phyloP scores from a whole-genome alignment of 257 asterid genomes.

The Catharanthus roseus region DNA sequence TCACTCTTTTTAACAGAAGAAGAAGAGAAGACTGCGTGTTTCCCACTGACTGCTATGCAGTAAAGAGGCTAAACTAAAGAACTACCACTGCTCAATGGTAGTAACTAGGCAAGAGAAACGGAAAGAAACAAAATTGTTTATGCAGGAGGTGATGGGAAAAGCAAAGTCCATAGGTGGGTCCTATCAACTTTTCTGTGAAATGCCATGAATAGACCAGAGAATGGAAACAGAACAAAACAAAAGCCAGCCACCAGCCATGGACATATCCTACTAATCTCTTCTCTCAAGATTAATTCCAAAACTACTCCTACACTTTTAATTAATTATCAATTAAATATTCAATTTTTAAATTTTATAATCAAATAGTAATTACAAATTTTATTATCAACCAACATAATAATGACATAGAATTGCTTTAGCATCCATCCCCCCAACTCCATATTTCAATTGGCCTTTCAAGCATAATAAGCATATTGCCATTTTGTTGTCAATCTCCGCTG shows the following conservation, averaged over 20 bases:
- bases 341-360: too few species aligned
- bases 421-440: constrained; percentile 22
- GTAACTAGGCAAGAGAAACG: background rate
- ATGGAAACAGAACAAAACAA: background rate
- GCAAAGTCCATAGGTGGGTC: constrained; percentile 17
- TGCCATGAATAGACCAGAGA: constrained; percentile 3
- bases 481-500: background rate
- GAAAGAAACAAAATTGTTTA: too few species aligned
- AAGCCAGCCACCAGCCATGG: background rate
- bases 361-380: too few species aligned
- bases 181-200: constrained; percentile 9
- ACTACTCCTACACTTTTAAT: too few species aligned
- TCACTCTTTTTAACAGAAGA: constrained; percentile 1
- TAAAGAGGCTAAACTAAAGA: background rate
- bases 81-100: background rate
- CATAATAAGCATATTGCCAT: background rate
- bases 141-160: constrained; percentile 12
- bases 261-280: constrained; percentile 13
- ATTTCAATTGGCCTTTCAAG: background rate
- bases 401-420: background rate
- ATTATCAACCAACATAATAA: too few species aligned
- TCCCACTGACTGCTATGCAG: background rate
- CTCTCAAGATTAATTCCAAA: too few species aligned
- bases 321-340: too few species aligned
- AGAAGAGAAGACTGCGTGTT: too few species aligned